Evolutionary conservation across 768 basidiomycete genomes (phyloP).

Genomic region (Lactarius quietus): DNA sequence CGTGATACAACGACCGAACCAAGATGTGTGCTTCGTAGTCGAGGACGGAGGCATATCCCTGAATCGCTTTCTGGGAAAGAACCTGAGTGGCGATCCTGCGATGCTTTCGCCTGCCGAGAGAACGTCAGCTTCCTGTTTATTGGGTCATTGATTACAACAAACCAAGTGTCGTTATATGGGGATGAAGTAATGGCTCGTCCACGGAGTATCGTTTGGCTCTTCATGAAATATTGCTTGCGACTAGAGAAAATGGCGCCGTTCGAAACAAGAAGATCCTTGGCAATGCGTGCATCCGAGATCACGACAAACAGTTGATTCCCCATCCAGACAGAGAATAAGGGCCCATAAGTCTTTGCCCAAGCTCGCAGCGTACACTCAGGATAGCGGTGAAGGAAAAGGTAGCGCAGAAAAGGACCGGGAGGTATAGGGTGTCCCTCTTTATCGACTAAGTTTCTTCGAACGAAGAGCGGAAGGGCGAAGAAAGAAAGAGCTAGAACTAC

Average conservation of each 20-base stretch:
- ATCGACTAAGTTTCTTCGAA: slow-evolving; percentile 26
- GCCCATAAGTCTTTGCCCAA: slow-evolving; percentile 44
- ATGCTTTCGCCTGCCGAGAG: slow-evolving; percentile 38
- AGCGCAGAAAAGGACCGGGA: slow-evolving; percentile 29
- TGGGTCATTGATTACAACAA: slow-evolving; percentile 1
- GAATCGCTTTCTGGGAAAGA: slow-evolving; percentile 37
- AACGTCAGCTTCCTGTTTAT: background rate
- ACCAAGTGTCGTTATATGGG: slow-evolving; percentile 44
- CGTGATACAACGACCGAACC: slow-evolving; percentile 37
- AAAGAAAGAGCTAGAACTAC: slow-evolving; percentile 1
- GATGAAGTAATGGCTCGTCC: slow-evolving; percentile 45
- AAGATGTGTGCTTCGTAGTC: slow-evolving; percentile 41
- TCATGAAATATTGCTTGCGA: slow-evolving; percentile 45
- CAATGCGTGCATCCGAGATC: slow-evolving; percentile 43
- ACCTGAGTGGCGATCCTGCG: slow-evolving; percentile 38
- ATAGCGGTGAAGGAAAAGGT: slow-evolving; percentile 40
- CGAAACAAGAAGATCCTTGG: slow-evolving; percentile 44
- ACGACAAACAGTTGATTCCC: slow-evolving; percentile 48
- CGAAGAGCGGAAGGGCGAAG: slow-evolving; percentile 23
- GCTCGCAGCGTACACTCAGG: slow-evolving; percentile 42
- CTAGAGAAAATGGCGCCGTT: slow-evolving; percentile 48
- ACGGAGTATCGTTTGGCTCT: slow-evolving; percentile 42
- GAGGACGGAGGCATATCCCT: slow-evolving; percentile 36
- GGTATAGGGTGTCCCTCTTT: slow-evolving; percentile 29
- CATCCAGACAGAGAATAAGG: slow-evolving; percentile 44